Evolutionary conservation across 208 protist species (phyloP), one percentile per base, ranked within the genome.

Genomic region (Eutreptiella sp.): DNA sequence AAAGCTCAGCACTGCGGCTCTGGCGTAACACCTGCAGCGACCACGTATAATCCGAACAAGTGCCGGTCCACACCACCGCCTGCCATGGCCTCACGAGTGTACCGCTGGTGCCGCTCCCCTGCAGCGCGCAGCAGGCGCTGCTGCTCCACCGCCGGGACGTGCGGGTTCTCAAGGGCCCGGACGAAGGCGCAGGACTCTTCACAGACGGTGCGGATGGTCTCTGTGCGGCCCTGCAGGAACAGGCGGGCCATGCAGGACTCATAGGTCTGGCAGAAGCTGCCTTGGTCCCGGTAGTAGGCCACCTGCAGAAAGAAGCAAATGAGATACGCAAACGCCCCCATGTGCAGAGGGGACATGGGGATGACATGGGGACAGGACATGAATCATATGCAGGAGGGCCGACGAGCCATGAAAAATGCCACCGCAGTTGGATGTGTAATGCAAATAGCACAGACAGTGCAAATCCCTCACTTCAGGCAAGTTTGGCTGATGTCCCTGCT

Each of bases 61-160:
- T 95, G 90, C 4, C 88, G 76, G 60, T 94, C 85, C 26, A 92
- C 73, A 33, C 89, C 89, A 28, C 83, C 65, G 5, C 89, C 89
- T 2, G 50, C 54, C 27, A 64, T 53, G 4, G 84, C 85, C n/a
- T 76, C 74, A 3, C 67, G 47, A 1, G 70, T 66, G 16, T 81
- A 55, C n/a, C 54, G 35, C 19, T 62, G 60, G 69, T 94, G 88
- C 23, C 48, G 43, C 5, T 55, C 55, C 7, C 63, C 68, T 1
- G 86, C 83, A 9, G 62, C 64, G 16, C 45, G 68, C n/a, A 85
- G 63, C 3, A 90, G 66, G 33, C 71, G 57, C 21, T 61, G 38
- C 14, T 79, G 33, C 47, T 80, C 73, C 36, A 76, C 70, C 24
- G 65, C 38, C 4, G 38, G 26, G 21, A 33, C 65, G 46, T 62